Base-by-base conservation (phyloP, 495 filamentous ascomycete genomes). In the Aspergillus baeticus region DNA sequence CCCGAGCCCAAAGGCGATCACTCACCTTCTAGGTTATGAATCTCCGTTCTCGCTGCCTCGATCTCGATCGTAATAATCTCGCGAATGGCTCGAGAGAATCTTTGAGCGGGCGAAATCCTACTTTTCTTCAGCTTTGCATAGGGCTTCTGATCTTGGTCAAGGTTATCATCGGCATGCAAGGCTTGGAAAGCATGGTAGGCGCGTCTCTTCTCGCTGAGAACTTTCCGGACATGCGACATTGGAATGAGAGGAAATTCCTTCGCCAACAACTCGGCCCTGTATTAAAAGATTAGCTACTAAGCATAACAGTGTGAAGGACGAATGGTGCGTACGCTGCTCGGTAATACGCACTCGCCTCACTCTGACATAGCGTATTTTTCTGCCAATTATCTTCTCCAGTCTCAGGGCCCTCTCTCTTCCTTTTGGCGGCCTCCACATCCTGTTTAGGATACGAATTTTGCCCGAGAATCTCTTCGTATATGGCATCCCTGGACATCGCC, bases 371-470 rank as follows among this genome's bases (percentile, higher is more conserved):
- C n/a, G 35, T 45, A 51, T 60, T 53, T 51, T 21, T 59, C 62
- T 66, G 67, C 70, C 75, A 76, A 59, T 65, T 68, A 45, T 62
- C 58, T 22, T 65, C 64, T 39, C 59, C 63, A 2, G 35, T 14
- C 0, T 26, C 18, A 26, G 34, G 15, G 35, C 70, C 69, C 35
- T 74, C 68, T 46, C 75, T 69, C 58, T 75, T 68, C 37, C 65
- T 39, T 64, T 76, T 78, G 41, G 71, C 62, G 54, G 78, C 77
- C n/a, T 66, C 58, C 26, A 68, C 67, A 29, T 73, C 67, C 53
- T 78, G 78, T 26, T 75, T 81, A n/a, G 81, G 81, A 62, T 81
- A 83, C 10, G 59, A 59, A 1, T 54, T 46, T 10, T 70, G 61
- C 6, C 72, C 69, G 2, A 81, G 62, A 50, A 84, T 75, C 44